These are phyloP conservation scores for Aspergillus panamensis DNA, from an alignment of 495 filamentous ascomycete species.

Conservation along the genomic window DNA sequence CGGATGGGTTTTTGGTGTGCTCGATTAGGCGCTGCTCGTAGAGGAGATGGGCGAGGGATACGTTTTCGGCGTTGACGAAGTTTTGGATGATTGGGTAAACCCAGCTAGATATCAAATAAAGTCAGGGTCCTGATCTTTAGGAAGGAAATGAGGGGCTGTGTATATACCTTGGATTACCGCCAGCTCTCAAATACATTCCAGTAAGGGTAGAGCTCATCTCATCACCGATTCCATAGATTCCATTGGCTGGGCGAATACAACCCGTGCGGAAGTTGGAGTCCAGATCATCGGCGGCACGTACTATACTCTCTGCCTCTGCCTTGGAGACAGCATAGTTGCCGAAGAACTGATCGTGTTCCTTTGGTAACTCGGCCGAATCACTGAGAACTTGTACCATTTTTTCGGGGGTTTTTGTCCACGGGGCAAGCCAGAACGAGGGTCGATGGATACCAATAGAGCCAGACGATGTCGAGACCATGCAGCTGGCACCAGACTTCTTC, in stretches of 20 bases:
- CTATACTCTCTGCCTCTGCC: slow-evolving; percentile 49
- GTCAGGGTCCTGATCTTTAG: slow-evolving; percentile 18
- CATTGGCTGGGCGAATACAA: slow-evolving; percentile 54
- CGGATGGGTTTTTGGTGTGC: slow-evolving; percentile 40
- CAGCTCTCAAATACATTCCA: slow-evolving; percentile 31
- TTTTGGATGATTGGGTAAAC: slow-evolving; percentile 47
- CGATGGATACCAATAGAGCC: slow-evolving; percentile 46
- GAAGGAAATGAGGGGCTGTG: background rate
- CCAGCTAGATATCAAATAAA: slow-evolving; percentile 40
- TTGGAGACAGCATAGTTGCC: slow-evolving; percentile 55
- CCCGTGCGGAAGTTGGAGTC: slow-evolving; percentile 50
- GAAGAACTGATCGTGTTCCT: slow-evolving; percentile 48
- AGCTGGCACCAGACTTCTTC: slow-evolving; percentile 42
- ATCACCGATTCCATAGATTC: slow-evolving; percentile 55
- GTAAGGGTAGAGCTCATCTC: slow-evolving; percentile 46
- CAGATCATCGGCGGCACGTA: slow-evolving; percentile 44
- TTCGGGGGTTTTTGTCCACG: slow-evolving; percentile 41
- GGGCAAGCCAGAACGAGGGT: slow-evolving; percentile 46
- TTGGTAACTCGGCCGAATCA: slow-evolving; percentile 45
- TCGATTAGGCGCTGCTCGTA: slow-evolving; percentile 53
- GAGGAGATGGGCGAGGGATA: slow-evolving; percentile 56
- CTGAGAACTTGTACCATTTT: slow-evolving; percentile 42
- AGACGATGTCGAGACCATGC: slow-evolving; percentile 55
- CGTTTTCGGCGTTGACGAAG: slow-evolving; percentile 56
- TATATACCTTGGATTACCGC: slow-evolving; percentile 40